Evolutionary conservation across 2,329 filamentous ascomycete species (phyloP).

Genomic region (Claviceps africana): DNA sequence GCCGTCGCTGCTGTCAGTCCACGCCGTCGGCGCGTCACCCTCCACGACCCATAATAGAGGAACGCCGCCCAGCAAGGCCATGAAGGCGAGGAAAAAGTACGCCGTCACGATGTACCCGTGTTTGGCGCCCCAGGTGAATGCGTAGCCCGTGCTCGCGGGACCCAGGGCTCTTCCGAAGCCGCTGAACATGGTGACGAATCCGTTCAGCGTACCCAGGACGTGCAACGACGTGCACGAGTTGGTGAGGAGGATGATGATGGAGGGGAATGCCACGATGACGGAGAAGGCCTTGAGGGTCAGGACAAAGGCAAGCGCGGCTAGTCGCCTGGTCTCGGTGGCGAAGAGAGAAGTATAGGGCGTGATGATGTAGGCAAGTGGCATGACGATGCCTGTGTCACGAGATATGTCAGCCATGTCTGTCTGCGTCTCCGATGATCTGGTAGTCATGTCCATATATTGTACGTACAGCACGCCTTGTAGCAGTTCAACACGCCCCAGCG

Average conservation of each 20-base stretch:
- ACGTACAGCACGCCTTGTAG: conserved; percentile 47
- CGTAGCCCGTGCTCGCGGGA: conserved; percentile 56
- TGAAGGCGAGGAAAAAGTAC: conserved; percentile 61
- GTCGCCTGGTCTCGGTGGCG: conserved; percentile 31
- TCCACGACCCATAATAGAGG: conserved; percentile 64
- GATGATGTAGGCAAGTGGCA: conserved; percentile 65
- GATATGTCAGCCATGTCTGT: background rate
- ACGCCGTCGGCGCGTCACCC: conserved; percentile 48
- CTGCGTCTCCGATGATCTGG: too few relatives aligned
- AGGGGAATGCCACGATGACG: conserved; percentile 78
- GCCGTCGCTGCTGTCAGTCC: conserved; percentile 18
- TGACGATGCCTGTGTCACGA: conserved; percentile 36
- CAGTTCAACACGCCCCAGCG: conserved; percentile 62
- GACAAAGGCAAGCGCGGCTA: conserved; percentile 48
- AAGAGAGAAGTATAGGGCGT: conserved; percentile 68
- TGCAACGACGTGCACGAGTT: conserved; percentile 63
- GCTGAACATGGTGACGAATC: conserved; percentile 70
- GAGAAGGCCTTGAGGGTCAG: conserved; percentile 62
- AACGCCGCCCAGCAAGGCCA: conserved; percentile 52
- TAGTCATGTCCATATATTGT: too few relatives aligned
- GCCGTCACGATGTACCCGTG: conserved; percentile 63
- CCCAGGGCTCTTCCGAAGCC: conserved; percentile 69
- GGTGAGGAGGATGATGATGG: conserved; percentile 77
- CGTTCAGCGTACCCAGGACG: conserved; percentile 79
- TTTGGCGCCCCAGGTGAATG: conserved; percentile 65